Base-by-base conservation (phyloP, 192 early-diverging fungal genomes). In the Backusella sp. region DNA sequence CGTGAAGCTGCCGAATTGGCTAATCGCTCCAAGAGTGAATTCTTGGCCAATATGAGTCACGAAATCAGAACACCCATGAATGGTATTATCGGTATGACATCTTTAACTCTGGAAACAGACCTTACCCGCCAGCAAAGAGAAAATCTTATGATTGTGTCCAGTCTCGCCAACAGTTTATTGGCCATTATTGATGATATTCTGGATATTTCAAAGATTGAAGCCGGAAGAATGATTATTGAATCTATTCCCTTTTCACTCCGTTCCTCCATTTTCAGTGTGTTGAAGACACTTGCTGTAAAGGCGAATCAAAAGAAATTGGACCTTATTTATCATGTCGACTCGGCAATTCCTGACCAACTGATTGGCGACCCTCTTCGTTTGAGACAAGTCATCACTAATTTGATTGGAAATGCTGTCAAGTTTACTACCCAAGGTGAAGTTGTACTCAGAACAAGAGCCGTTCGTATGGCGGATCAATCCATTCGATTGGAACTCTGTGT, bases 131-230 rank as follows among this genome's bases (percentile, higher is more conserved):
- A 91, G 37, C 88, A 92, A 79, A 90, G 89, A 39, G 92, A 93
- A 74, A 82, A 85, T 70, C 74, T 83, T 6, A 80, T 81, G 77
- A 85, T 81, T 19, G 82, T 87, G 14, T 79, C 80, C 26, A 82
- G 82, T 3, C 77, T 83, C 23, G 82, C 80, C 17, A 80, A 84
- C 44, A 81, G 84, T 62, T 77, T 87, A 11, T 71, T 84, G 65
- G 84, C 83, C 0, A 79, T 87, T 12, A 84, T 87, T 70, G 82
- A 87, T 65, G 84, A 87, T 73, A 87, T 85, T n/a, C 66, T 87
- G 21, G 94, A 94, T 78, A 80, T 93, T 76, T 92, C 91, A 73
- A 92, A 91, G 88, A 87, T 93, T 66, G 94, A 93, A 79, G 90
- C 91, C n/a, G 91, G 91, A 23, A 89, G 91, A 26, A 87, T 95